Percentiles rank a stretch among this genome's conserved stretches.
Evolutionary conservation across 148 eudicot species (phyloP).

Genomic region (Agrostemma githago): DNA sequence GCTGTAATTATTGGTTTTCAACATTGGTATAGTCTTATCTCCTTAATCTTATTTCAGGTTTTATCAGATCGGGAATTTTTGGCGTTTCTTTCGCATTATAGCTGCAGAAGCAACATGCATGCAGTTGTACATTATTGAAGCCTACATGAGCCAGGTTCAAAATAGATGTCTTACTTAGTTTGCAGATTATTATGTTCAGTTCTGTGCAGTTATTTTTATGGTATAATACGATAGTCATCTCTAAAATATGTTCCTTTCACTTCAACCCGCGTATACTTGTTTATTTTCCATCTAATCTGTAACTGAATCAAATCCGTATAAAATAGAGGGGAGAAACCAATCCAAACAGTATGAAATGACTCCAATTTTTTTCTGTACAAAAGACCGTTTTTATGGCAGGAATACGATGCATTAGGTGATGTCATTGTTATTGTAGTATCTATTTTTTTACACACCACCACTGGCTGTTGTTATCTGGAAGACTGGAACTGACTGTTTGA

Average conservation of each 20-base stretch:
- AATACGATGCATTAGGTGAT: neutral
- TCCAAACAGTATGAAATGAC: too few relatives aligned
- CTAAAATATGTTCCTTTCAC: neutral
- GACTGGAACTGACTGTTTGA: slow-evolving; percentile 9
- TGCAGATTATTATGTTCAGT: neutral
- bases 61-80: slow-evolving; percentile 71
- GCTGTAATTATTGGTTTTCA: neutral
- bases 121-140: slow-evolving; percentile 68
- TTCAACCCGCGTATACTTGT: neutral
- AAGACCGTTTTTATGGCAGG: neutral
- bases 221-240: neutral
- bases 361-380: too few relatives aligned
- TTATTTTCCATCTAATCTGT: neutral
- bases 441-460: neutral
- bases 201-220: neutral
- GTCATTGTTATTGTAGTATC: neutral
- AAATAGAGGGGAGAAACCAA: too few relatives aligned
- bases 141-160: slow-evolving; percentile 61
- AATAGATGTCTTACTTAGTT: neutral
- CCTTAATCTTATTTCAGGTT: slow-evolving; percentile 35
- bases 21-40: neutral
- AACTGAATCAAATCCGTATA: neutral
- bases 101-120: slow-evolving; percentile 71
- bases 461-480: neutral
- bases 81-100: slow-evolving; percentile 48